These are phyloP conservation scores for Toxicodendron radicans DNA, from an alignment of 345 rosid genomes.

Conservation along the genomic window DNA sequence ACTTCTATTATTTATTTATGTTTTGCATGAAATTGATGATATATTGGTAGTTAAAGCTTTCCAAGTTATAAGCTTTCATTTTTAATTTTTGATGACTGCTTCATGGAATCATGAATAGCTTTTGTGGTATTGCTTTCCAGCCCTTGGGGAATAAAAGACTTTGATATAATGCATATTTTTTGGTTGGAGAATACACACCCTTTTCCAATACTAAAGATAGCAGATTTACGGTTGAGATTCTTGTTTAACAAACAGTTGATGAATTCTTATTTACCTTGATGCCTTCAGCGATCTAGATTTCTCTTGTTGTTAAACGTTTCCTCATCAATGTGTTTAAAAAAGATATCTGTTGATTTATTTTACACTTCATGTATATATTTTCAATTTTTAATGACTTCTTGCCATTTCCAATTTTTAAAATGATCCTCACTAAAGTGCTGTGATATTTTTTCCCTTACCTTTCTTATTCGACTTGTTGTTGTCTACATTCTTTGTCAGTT, in stretches of 20 bases:
- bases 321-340: not conserved
- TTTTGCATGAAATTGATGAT: conserved; percentile 7
- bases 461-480: conserved; percentile 5
- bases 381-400: not conserved
- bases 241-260: too few relatives aligned
- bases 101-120: conserved; percentile 10
- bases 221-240: not conserved
- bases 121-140: not conserved
- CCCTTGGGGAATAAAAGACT: not conserved
- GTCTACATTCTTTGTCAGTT: not conserved
- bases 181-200: not conserved
- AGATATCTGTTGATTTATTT: not conserved
- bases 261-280: not conserved
- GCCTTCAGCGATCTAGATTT: not conserved
- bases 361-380: not conserved
- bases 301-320: not conserved
- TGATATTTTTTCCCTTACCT: not conserved
- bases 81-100: conserved; percentile 7
- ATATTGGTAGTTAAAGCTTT: not conserved
- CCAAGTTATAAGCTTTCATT: not conserved
- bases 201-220: not conserved
- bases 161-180: not conserved
- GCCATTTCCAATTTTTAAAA: not conserved
- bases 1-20: not conserved
- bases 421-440: not conserved